Conservation (phyloP, 371 early-diverging fungal genomes). For the Sporodiniella umbellata region DNA sequence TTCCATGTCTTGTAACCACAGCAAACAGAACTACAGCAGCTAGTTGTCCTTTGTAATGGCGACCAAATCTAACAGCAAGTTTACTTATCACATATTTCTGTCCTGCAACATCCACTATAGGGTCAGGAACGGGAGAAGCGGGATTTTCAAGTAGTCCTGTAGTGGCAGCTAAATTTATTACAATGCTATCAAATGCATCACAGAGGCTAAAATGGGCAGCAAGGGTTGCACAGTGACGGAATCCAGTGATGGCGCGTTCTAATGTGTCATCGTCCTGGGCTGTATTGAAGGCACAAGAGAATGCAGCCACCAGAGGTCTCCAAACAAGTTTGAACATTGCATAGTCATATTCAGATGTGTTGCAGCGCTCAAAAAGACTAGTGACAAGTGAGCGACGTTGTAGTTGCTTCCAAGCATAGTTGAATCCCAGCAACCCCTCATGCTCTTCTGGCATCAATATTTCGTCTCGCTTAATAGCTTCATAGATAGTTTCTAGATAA, state of each 20-base stretch:
- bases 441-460: constrained; percentile 90
- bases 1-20: constrained; percentile 72
- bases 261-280: constrained; percentile 77
- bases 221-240: constrained; percentile 76
- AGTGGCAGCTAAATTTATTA: constrained; percentile 71
- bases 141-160: constrained; percentile 66
- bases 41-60: constrained; percentile 83
- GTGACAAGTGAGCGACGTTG: constrained; percentile 51
- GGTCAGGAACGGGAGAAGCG: constrained; percentile 52
- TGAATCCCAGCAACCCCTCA: constrained; percentile 91
- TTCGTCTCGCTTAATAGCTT: constrained; percentile 75
- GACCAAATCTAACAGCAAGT: constrained; percentile 80
- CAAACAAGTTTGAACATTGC: constrained; percentile 64
- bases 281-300: constrained; percentile 77
- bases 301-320: constrained; percentile 62
- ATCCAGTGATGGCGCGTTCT: constrained; percentile 78
- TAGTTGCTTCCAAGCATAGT: constrained; percentile 92
- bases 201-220: constrained; percentile 71
- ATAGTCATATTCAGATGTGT: constrained; percentile 57
- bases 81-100: constrained; percentile 66
- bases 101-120: constrained; percentile 57
- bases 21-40: constrained; percentile 84
- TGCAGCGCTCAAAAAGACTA: constrained; percentile 47
- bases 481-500: constrained; percentile 73
- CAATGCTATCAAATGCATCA: constrained; percentile 77